A percentile compares a stretch with the other conserved stretches of the same genome.
Evolutionary conservation across 1,139 yeast species (phyloP).

Genomic region (Kodamaea sp.): DNA sequence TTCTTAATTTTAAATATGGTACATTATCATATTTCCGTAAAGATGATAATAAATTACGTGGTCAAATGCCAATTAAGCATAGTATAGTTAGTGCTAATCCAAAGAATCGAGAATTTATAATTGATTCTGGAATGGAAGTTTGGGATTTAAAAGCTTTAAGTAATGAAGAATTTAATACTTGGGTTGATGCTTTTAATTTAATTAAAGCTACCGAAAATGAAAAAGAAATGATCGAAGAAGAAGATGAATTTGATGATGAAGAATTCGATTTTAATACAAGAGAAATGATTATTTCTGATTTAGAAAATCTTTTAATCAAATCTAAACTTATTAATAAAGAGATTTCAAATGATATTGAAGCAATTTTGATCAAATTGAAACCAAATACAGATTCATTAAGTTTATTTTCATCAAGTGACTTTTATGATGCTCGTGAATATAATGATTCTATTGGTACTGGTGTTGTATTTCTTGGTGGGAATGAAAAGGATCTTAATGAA

Average conservation of each 20-base stretch:
- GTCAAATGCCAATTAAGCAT: slow-evolving; percentile 84
- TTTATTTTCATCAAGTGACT: slow-evolving; percentile 40
- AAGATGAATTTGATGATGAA: slow-evolving; percentile 10
- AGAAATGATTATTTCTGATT: slow-evolving; percentile 10
- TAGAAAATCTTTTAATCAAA: slow-evolving; percentile 21
- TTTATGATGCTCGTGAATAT: slow-evolving; percentile 65
- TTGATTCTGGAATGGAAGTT: slow-evolving; percentile 94
- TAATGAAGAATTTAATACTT: slow-evolving; percentile 63
- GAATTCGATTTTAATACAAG: slow-evolving; percentile 6
- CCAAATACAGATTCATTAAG: slow-evolving; percentile 25
- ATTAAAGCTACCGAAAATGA: slow-evolving; percentile 28
- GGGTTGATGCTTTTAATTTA: slow-evolving; percentile 76
- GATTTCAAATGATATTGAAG: slow-evolving; percentile 19
- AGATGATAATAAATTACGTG: slow-evolving; percentile 73
- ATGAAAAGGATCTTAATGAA: slow-evolving; percentile 9
- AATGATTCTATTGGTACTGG: slow-evolving; percentile 37
- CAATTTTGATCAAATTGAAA: slow-evolving; percentile 16
- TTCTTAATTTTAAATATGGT: slow-evolving; percentile 77
- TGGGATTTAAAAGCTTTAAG: slow-evolving; percentile 81
- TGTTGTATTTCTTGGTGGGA: slow-evolving; percentile 32
- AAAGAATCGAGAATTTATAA: slow-evolving; percentile 62
- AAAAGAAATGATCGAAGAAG: slow-evolving; percentile 6
- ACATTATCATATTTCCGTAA: slow-evolving; percentile 73
- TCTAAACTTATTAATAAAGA: slow-evolving; percentile 9
- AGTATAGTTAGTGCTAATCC: slow-evolving; percentile 80